Base-by-base conservation (phyloP, 2,329 filamentous ascomycete species). In the Penicillium aurantiogriseum region DNA sequence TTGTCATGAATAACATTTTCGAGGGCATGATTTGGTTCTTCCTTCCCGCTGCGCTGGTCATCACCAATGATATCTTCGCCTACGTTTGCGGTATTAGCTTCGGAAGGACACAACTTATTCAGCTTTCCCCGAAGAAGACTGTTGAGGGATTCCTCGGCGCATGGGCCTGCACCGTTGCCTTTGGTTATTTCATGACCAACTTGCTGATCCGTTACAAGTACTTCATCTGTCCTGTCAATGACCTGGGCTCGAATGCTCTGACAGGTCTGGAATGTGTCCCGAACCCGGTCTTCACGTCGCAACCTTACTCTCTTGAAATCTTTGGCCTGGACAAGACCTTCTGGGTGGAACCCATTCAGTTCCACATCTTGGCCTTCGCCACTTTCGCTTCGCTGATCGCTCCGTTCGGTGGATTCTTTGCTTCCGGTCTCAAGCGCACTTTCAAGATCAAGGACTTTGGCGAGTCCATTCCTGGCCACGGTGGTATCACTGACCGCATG, bases 21-120 rank as follows among this genome's bases (percentile, higher is more conserved):
- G 94, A 99, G 79, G 94, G 94, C 79, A 92, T 99, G 90, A 96
- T 99, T 74, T 99, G 94, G 94, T 97, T 99, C 82, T 97, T 97
- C 83, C 79, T 99, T 44, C 94, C 94, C 8, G 92, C 91, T 8
- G 88, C 91, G 52, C 85, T 99, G 67, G 94, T 99, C 74, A 96
- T 99, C 73, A 97, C 91, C 63, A 99, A 99, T 76, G 94, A 99
- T 73, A 99, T 99, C 63, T 97, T 95, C 70, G 94, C 94, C 68
- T 99, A 99, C 74, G 87, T 99, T 60, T 97, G 92, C 75, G 94
- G 94, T 59, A 97, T 99, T 71, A 93, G 92, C 23, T 96, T 99
- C 75, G 94, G 94, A 51, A 87, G 92, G 55, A 97, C 94, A 2
- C 94, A 96, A 75, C 85, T 99, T 64, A 99, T 99, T 80, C 96